Percentiles rank a stretch among this genome's conserved stretches.
Evolutionary conservation across 2,329 filamentous ascomycete species (phyloP).

Genomic region (Ascomycota sp.): DNA sequence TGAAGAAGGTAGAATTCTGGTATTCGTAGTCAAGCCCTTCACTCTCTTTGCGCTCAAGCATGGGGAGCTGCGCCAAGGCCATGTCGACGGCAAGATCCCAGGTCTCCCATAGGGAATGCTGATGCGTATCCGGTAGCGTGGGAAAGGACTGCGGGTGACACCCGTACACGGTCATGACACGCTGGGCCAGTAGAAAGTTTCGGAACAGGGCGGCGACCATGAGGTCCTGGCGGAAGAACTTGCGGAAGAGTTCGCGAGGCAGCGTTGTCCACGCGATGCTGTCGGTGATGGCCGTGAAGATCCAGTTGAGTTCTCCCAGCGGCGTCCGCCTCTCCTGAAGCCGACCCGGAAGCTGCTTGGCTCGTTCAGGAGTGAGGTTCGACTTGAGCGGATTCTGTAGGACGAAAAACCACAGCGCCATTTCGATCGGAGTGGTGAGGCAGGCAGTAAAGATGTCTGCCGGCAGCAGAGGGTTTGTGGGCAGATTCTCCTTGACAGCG

Average conservation of each 20-base stretch:
- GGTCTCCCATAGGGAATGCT: slow-evolving; percentile 88
- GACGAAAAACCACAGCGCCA: slow-evolving; percentile 91
- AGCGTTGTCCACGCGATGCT: slow-evolving; percentile 97
- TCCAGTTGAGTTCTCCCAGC: slow-evolving; percentile 94
- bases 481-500: slow-evolving; percentile 73
- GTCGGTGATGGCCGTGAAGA: slow-evolving; percentile 96
- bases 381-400: slow-evolving; percentile 64
- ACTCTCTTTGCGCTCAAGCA: slow-evolving; percentile 59
- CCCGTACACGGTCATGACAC: slow-evolving; percentile 90
- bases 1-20: slow-evolving; percentile 86
- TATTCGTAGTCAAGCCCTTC: slow-evolving; percentile 72
- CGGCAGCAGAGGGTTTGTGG: slow-evolving; percentile 81
- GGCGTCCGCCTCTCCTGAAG: slow-evolving; percentile 86
- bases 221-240: slow-evolving; percentile 88
- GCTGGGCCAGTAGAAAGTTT: slow-evolving; percentile 85
- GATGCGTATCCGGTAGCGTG: slow-evolving; percentile 78
- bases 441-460: slow-evolving; percentile 93
- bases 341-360: slow-evolving; percentile 74
- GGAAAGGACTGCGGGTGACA: slow-evolving; percentile 89
- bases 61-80: slow-evolving; percentile 74
- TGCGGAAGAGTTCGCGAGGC: slow-evolving; percentile 77
- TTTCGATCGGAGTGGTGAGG: slow-evolving; percentile 90
- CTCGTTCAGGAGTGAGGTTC: slow-evolving; percentile 57
- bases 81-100: slow-evolving; percentile 97
- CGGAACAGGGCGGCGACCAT: slow-evolving; percentile 98